phyloP scores from a whole-genome alignment of 345 rosid species.

The Citrus mangshanensis region DNA sequence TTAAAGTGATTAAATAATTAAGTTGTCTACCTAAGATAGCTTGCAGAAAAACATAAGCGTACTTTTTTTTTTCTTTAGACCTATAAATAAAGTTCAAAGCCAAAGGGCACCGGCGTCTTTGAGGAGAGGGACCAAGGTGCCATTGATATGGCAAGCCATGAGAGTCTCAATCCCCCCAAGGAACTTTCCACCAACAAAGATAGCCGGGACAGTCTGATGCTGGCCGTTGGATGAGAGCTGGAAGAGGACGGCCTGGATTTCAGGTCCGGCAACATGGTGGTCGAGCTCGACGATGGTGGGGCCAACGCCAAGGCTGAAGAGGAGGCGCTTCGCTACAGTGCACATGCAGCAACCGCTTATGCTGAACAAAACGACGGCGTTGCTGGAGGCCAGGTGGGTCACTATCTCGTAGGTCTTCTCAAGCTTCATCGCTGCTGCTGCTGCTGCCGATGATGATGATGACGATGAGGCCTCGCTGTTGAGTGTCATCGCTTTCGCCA shows the following conservation, averaged over 20 bases:
- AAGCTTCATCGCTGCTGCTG: not conserved
- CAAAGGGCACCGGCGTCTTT: slow-evolving; percentile 98
- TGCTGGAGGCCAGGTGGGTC: slow-evolving; percentile 52
- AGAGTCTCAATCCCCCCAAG: slow-evolving; percentile 85
- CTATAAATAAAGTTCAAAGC: slow-evolving; percentile 41
- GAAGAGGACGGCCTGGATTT: slow-evolving; percentile 38
- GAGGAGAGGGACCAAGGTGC: slow-evolving; percentile 81
- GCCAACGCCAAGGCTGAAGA: slow-evolving; percentile 81
- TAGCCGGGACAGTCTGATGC: slow-evolving; percentile 46
- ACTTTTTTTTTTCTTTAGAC: too few relatives aligned
- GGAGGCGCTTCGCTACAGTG: slow-evolving; percentile 88
- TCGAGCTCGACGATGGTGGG: slow-evolving; percentile 85
- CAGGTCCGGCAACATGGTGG: slow-evolving; percentile 37
- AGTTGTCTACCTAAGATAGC: not conserved
- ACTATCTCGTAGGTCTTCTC: slow-evolving; percentile 47
- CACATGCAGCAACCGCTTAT: slow-evolving; percentile 93
- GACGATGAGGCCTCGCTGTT: slow-evolving; percentile 12
- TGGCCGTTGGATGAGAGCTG: slow-evolving; percentile 34
- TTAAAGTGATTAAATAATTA: not conserved
- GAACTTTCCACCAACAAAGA: slow-evolving; percentile 85
- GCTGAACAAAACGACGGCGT: slow-evolving; percentile 83
- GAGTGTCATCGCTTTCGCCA: slow-evolving; percentile 18
- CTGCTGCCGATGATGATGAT: not conserved
- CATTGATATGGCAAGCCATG: slow-evolving; percentile 91
- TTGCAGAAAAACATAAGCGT: not conserved